Percentiles rank a stretch among this genome's conserved stretches.
These are phyloP conservation scores for Drechslerella stenobrocha DNA, from an alignment of 2,329 filamentous ascomycete genomes.

Conservation along the genomic window DNA sequence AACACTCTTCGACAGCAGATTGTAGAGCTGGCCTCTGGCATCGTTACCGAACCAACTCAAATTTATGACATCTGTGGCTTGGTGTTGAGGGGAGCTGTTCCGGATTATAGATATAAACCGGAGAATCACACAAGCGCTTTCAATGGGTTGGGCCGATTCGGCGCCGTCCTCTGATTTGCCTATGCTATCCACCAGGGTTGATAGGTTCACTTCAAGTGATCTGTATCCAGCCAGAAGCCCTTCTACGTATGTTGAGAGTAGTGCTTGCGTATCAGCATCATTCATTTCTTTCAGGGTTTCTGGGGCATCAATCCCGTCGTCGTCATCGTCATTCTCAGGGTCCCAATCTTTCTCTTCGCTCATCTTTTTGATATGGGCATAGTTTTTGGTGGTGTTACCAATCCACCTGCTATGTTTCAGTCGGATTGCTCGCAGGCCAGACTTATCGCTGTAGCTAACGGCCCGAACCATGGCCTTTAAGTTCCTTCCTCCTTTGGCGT, in stretches of 20 bases:
- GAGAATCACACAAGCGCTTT: constrained; percentile 24
- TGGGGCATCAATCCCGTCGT: constrained; percentile 31
- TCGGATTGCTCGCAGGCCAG: constrained; percentile 26
- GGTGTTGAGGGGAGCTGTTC: constrained; percentile 21
- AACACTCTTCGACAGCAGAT: constrained; percentile 26
- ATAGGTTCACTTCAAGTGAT: constrained; percentile 22
- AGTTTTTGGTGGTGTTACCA: constrained; percentile 30
- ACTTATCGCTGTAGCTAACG: constrained; percentile 38
- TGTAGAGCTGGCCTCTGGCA: constrained; percentile 11
- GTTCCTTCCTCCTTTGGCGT: constrained; percentile 41
- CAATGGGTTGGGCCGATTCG: constrained; percentile 23
- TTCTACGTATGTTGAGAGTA: constrained; percentile 39
- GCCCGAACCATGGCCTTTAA: constrained; percentile 42
- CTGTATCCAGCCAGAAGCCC: constrained; percentile 39
- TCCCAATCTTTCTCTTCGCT: constrained; percentile 42
- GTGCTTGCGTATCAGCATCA: constrained; percentile 18
- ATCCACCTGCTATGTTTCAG: constrained; percentile 36
- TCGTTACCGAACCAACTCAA: constrained; percentile 38
- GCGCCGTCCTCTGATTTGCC: constrained; percentile 6
- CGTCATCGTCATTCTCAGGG: constrained; percentile 43
- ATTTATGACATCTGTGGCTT: constrained; percentile 18
- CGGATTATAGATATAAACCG: constrained; percentile 33
- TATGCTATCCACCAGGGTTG: constrained; percentile 22
- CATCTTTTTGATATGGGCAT: constrained; percentile 35
- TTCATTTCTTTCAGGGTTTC: constrained; percentile 47